Percentiles rank a stretch among this genome's conserved stretches.
phyloP scores from a whole-genome alignment of 495 filamentous ascomycete species.

The Xylaria sp. region DNA sequence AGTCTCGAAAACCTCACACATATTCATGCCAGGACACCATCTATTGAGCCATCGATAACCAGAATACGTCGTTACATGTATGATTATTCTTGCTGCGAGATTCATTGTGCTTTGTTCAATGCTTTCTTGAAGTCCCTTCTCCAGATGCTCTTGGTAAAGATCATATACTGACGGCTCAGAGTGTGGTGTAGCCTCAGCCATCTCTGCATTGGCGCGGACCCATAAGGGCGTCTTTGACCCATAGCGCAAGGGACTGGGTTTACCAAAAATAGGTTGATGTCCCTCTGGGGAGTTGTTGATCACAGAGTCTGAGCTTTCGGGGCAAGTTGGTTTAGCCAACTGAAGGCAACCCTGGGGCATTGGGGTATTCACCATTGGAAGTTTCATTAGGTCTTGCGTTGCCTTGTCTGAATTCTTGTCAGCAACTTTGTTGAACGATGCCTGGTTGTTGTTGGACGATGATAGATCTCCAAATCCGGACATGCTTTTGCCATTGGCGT shows the following conservation, averaged over 20 bases:
- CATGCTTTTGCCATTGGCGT: neutral
- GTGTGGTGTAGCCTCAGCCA: neutral
- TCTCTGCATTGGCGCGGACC: neutral
- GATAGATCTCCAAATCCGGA: neutral
- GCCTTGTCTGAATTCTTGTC: neutral
- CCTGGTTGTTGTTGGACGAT: neutral
- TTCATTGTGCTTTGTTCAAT: constrained; percentile 18
- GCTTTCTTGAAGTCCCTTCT: constrained; percentile 19
- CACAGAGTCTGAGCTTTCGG: neutral
- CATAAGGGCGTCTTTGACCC: neutral
- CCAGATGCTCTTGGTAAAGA: constrained; percentile 26
- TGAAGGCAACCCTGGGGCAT: neutral
- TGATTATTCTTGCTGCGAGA: neutral
- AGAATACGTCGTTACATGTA: constrained; percentile 28
- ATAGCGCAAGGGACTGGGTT: constrained; percentile 4
- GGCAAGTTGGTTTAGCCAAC: neutral
- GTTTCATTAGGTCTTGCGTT: neutral
- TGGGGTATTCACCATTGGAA: neutral
- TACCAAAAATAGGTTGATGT: neutral
- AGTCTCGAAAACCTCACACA: constrained; percentile 9
- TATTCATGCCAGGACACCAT: constrained; percentile 30
- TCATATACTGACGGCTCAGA: constrained; percentile 23
- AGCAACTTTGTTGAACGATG: neutral
- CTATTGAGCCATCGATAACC: constrained; percentile 27
- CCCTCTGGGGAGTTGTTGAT: neutral